These are phyloP conservation scores for Diplodia mutila DNA, from an alignment of 2,329 filamentous ascomycete genomes.

Conservation along the genomic window DNA sequence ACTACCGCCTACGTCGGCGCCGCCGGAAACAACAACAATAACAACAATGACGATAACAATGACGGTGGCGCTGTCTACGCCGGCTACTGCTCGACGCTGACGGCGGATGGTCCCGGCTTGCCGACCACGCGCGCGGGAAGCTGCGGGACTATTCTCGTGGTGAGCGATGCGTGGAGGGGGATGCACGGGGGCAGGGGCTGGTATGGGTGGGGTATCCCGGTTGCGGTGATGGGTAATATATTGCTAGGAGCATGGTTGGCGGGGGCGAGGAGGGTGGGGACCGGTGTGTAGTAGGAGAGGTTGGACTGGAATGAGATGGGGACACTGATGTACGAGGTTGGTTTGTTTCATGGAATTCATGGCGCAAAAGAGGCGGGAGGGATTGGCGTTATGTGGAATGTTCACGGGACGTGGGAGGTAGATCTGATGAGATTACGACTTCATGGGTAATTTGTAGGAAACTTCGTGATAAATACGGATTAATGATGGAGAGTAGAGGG, in stretches of 20 bases:
- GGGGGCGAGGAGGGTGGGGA: slow-evolving; percentile 27
- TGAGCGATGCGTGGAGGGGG: slow-evolving; percentile 31
- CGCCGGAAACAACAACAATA: slow-evolving; percentile 21
- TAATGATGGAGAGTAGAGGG: background rate
- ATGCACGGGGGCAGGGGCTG: background rate
- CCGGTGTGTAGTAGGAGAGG: background rate
- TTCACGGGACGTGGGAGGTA: background rate
- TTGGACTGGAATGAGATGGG: background rate
- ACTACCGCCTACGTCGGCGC: slow-evolving; percentile 32
- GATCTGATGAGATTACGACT: slow-evolving; percentile 27
- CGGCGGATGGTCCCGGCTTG: slow-evolving; percentile 40
- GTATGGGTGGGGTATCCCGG: background rate
- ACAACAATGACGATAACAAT: background rate
- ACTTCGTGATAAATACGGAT: background rate
- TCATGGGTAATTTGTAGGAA: slow-evolving; percentile 30
- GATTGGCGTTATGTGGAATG: background rate
- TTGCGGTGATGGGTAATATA: slow-evolving; percentile 26
- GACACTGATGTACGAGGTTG: background rate
- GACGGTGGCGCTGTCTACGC: slow-evolving; percentile 27
- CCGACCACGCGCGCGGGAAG: slow-evolving; percentile 38
- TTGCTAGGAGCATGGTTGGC: slow-evolving; percentile 32
- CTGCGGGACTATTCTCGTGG: slow-evolving; percentile 45
- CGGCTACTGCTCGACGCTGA: slow-evolving; percentile 44
- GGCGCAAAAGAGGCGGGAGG: background rate
- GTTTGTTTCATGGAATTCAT: background rate